Evolutionary conservation across 2,329 filamentous ascomycete species (phyloP).

Genomic region (Penicillium sp.): DNA sequence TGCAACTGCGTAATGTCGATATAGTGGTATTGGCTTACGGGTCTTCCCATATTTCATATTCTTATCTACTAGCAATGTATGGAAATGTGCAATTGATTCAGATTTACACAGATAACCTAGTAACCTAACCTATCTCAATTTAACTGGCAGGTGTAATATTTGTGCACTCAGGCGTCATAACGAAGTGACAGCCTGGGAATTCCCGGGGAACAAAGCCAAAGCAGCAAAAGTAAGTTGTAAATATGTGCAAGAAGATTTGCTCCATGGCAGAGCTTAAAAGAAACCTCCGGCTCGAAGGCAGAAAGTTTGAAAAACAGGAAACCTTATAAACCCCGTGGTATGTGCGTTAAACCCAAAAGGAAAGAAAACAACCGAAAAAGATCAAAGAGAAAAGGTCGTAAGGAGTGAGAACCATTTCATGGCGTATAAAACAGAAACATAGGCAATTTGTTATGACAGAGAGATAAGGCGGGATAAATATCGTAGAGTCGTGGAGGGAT

Average conservation of each 20-base stretch:
- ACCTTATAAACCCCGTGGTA: slow-evolving; percentile 7
- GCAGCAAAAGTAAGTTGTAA: background rate
- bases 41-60: background rate
- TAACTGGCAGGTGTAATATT: background rate
- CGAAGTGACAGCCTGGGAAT: background rate
- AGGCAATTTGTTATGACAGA: background rate
- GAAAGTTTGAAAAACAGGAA: slow-evolving; percentile 2
- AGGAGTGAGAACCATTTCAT: slow-evolving; percentile 1
- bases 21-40: too few species aligned
- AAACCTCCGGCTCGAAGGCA: background rate
- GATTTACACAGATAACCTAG: background rate
- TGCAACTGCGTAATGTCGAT: background rate
- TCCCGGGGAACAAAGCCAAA: background rate
- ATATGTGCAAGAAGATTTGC: slow-evolving; percentile 15
- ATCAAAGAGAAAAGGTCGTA: background rate
- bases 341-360: slow-evolving; percentile 7
- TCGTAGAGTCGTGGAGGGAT: slow-evolving; percentile 8
- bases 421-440: background rate
- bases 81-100: background rate
- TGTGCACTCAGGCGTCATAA: background rate
- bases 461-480: background rate
- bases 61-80: background rate
- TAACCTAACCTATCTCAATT: background rate
- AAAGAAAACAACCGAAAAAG: background rate
- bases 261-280: slow-evolving; percentile 2